phyloP scores from a whole-genome alignment of 225 moss, liverwort and hornwort species.

The Physcomitrium patens region DNA sequence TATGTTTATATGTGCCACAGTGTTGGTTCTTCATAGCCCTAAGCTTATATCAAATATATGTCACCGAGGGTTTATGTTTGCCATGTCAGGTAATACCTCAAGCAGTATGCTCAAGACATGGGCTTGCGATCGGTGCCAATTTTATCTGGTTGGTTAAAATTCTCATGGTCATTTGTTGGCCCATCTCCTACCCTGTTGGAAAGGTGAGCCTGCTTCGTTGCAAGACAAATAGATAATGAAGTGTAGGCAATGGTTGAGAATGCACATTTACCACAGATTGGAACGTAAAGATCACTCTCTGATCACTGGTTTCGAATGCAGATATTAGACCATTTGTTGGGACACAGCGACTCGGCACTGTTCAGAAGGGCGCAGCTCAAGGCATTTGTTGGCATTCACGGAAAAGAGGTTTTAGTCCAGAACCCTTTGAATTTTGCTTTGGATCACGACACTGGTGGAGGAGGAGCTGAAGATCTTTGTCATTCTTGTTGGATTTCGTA shows the following conservation, averaged over 20 bases:
- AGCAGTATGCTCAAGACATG: slow-evolving; percentile 87
- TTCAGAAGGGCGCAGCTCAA: slow-evolving; percentile 87
- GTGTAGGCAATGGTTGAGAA: too few relatives aligned
- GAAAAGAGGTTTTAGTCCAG: slow-evolving; percentile 55
- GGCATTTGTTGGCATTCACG: slow-evolving; percentile 90
- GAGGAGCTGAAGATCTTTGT: not conserved
- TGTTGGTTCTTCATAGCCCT: too few relatives aligned
- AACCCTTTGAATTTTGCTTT: not conserved
- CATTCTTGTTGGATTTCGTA: slow-evolving; percentile 22
- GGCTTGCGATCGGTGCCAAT: slow-evolving; percentile 75
- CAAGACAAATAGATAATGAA: not conserved
- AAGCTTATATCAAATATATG: not conserved
- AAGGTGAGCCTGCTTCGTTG: slow-evolving; percentile 49
- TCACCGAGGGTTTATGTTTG: not conserved
- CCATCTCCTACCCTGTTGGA: slow-evolving; percentile 80
- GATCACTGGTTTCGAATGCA: slow-evolving; percentile 30
- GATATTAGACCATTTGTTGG: slow-evolving; percentile 72
- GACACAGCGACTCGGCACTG: slow-evolving; percentile 82
- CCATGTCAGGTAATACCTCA: slow-evolving; percentile 80
- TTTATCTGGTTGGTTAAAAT: slow-evolving; percentile 75
- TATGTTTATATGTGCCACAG: too few relatives aligned
- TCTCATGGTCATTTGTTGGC: slow-evolving; percentile 74
- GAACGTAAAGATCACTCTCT: not conserved
- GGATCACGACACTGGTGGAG: not conserved
- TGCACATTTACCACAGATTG: too few relatives aligned